Percentiles rank a stretch among this genome's conserved stretches.
Evolutionary conservation across 2,329 filamentous ascomycete species (phyloP).

Genomic region (Alternaria burnsii): DNA sequence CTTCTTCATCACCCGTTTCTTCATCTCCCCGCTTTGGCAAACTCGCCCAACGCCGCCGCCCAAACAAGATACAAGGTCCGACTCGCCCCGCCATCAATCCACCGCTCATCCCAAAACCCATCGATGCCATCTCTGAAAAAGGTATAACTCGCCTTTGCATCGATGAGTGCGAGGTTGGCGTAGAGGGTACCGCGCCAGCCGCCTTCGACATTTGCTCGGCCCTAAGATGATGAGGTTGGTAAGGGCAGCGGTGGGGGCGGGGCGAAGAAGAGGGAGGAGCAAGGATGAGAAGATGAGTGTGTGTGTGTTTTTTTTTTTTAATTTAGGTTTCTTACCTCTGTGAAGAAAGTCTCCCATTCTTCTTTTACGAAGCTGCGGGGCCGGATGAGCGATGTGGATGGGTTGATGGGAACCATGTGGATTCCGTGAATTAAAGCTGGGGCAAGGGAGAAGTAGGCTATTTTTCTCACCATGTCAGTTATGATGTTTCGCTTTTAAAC

Average conservation of each 20-base stretch:
- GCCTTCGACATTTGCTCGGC: slow-evolving; percentile 54
- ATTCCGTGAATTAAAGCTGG: slow-evolving; percentile 77
- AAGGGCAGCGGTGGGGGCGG: too few species aligned
- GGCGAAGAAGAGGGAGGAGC: too few species aligned
- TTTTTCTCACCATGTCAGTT: neutral
- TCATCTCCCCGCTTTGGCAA: slow-evolving; percentile 13
- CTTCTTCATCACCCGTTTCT: neutral
- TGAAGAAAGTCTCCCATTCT: slow-evolving; percentile 74
- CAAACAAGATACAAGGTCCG: slow-evolving; percentile 47
- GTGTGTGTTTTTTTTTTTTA: too few species aligned
- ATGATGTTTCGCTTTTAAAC: neutral
- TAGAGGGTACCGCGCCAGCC: slow-evolving; percentile 89
- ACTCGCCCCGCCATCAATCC: slow-evolving; percentile 79
- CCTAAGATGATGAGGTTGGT: neutral
- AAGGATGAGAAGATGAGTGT: too few species aligned
- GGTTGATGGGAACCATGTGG: slow-evolving; percentile 81
- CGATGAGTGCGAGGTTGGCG: slow-evolving; percentile 80
- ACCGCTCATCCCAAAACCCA: slow-evolving; percentile 62
- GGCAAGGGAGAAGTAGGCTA: slow-evolving; percentile 74
- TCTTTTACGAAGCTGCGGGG: slow-evolving; percentile 74
- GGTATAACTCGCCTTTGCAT: slow-evolving; percentile 72
- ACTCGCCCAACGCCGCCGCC: slow-evolving; percentile 37
- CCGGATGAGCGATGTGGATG: slow-evolving; percentile 73
- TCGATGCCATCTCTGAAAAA: slow-evolving; percentile 78
- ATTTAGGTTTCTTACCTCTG: slow-evolving; percentile 44